A percentile compares a stretch with the other conserved stretches of the same genome.
Evolutionary conservation across 305 asterid species (phyloP).

Genomic region (Plantago coronopus): DNA sequence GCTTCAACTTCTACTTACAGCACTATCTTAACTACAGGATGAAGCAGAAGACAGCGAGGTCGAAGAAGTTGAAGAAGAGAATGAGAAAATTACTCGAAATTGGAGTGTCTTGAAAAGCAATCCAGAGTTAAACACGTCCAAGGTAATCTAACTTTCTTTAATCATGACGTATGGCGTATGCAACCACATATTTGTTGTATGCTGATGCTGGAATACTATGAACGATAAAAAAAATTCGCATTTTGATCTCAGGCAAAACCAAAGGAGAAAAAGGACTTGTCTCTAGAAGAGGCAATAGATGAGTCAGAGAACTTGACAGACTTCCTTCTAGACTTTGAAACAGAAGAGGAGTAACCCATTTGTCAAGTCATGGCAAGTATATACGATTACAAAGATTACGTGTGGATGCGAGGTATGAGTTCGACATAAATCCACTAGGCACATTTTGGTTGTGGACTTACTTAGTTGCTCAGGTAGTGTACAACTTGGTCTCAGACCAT

Average conservation of each 20-base stretch:
- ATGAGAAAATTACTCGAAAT: conserved; percentile 61
- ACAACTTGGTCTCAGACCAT: no score
- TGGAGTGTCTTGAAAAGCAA: conserved; percentile 84
- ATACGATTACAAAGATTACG: no score
- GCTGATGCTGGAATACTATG: no score
- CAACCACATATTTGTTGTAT: neutral
- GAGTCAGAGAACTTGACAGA: conserved; percentile 96
- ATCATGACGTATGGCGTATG: neutral
- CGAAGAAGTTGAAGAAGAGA: conserved; percentile 52
- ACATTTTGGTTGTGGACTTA: no score
- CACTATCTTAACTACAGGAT: conserved; percentile 40
- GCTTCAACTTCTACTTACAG: neutral
- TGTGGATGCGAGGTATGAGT: no score
- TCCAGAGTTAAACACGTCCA: conserved; percentile 52
- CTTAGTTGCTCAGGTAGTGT: no score
- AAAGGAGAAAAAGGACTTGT: conserved; percentile 44
- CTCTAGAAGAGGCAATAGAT: conserved; percentile 87
- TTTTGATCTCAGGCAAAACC: conserved; percentile 49
- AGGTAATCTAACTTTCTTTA: conserved; percentile 40
- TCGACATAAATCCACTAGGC: no score
- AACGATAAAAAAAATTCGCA: neutral
- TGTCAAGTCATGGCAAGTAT: no score
- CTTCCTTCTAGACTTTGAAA: conserved; percentile 82
- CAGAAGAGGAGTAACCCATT: conserved; percentile 45
- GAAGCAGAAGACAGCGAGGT: conserved; percentile 81